Evolutionary conservation across 352 stramenopile genomes (phyloP).

Genomic region (Globisporangium radiosum): DNA sequence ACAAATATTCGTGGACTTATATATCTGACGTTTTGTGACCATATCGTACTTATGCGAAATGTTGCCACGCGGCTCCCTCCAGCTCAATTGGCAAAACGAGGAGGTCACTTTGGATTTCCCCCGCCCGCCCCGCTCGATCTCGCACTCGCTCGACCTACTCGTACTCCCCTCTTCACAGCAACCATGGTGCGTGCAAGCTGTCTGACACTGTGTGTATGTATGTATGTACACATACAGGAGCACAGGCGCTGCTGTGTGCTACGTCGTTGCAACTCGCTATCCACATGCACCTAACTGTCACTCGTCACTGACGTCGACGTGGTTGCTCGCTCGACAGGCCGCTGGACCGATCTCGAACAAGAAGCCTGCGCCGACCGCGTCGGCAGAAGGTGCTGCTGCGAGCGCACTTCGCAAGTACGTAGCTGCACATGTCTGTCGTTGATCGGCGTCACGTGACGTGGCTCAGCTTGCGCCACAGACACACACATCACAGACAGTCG

Average conservation of each 20-base stretch:
- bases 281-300: too few relatives aligned
- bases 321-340: slow-evolving; percentile 15
- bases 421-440: neutral
- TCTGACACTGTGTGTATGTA: neutral
- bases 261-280: neutral
- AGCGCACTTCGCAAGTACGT: slow-evolving; percentile 65
- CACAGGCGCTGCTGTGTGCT: neutral
- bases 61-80: too few relatives aligned
- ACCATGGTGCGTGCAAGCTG: neutral
- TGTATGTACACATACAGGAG: too few relatives aligned
- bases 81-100: neutral
- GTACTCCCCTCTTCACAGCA: too few relatives aligned
- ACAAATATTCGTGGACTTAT: too few relatives aligned
- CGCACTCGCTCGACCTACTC: neutral
- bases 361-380: slow-evolving; percentile 61
- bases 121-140: neutral
- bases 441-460: neutral
- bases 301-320: neutral
- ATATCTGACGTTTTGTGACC: too few relatives aligned
- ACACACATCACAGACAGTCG: neutral
- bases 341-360: slow-evolving; percentile 40
- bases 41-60: too few relatives aligned
- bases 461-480: neutral
- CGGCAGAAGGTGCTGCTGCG: slow-evolving; percentile 54
- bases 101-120: slow-evolving; percentile 1